Conservation (phyloP, 2,329 filamentous ascomycete genomes). For the Tolypocladium ophioglossoides region DNA sequence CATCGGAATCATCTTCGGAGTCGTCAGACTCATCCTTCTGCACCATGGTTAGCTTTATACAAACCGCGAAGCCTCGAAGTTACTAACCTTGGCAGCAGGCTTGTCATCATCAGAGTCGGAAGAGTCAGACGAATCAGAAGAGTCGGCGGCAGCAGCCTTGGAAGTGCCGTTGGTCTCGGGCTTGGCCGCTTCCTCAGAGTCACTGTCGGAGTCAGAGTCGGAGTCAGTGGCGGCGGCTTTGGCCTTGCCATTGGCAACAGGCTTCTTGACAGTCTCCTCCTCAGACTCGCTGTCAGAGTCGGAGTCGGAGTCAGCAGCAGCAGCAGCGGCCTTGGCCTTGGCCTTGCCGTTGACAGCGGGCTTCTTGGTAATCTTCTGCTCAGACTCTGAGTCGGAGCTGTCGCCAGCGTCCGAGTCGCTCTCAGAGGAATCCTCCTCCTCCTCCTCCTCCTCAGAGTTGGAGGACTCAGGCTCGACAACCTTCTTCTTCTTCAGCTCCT, state of each 20-base stretch:
- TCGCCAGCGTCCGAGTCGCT: conserved; percentile 13
- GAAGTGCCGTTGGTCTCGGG: conserved; percentile 7
- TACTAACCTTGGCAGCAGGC: conserved; percentile 18
- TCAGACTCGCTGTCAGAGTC: conserved; percentile 23
- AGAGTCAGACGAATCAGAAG: conserved; percentile 21
- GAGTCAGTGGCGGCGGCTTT: conserved; percentile 21
- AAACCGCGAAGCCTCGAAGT: neutral
- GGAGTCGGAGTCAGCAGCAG: conserved; percentile 14
- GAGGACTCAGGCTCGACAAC: conserved; percentile 30
- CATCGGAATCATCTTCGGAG: conserved; percentile 23
- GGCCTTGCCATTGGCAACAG: conserved; percentile 12
- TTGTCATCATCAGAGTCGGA: conserved; percentile 16
- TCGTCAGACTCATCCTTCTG: conserved; percentile 8
- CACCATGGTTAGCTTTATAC: neutral
- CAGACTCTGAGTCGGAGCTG: conserved; percentile 14
- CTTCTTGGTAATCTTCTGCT: conserved; percentile 21
- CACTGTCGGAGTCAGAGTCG: conserved; percentile 27
- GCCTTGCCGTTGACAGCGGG: conserved; percentile 18
- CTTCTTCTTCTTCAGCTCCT: conserved; percentile 39
- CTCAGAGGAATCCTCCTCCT: conserved; percentile 23
- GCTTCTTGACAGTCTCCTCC: conserved; percentile 16
- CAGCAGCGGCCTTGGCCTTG: conserved; percentile 8
- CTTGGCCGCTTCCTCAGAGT: conserved; percentile 24
- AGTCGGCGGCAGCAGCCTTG: conserved; percentile 22
- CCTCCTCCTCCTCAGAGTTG: conserved; percentile 21